Conservation (phyloP, 208 protist species). For the Wallacemonas rigidus region DNA sequence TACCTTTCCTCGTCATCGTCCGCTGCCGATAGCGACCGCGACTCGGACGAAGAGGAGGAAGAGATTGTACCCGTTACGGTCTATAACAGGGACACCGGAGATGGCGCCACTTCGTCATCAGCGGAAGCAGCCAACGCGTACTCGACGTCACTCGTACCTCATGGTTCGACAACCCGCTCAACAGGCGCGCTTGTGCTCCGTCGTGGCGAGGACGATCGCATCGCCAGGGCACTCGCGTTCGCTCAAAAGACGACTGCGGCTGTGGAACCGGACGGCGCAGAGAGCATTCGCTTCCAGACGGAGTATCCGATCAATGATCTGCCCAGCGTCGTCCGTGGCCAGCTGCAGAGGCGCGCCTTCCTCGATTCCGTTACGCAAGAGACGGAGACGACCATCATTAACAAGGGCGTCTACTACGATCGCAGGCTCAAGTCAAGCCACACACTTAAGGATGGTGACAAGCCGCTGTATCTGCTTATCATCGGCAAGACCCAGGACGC, state of each 20-base stretch:
- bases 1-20: conserved; percentile 62
- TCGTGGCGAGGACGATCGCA: conserved; percentile 44
- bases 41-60: conserved; percentile 32
- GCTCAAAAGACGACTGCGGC: conserved; percentile 77
- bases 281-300: conserved; percentile 69
- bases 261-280: conserved; percentile 28
- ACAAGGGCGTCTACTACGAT: conserved; percentile 88
- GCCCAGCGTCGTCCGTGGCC: conserved; percentile 57
- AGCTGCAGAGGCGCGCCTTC: conserved; percentile 61
- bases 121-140: conserved; percentile 28
- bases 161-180: conserved; percentile 9
- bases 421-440: conserved; percentile 71
- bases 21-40: conserved; percentile 48
- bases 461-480: conserved; percentile 79
- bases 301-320: conserved; percentile 88
- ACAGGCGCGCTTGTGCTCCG: conserved; percentile 18
- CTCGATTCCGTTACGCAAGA: conserved; percentile 64
- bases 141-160: conserved; percentile 21
- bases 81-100: conserved; percentile 19
- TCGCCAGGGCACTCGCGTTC: conserved; percentile 70
- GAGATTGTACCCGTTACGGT: conserved; percentile 16
- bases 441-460: conserved; percentile 74
- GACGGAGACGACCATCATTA: conserved; percentile 71
- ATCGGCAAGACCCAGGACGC: conserved; percentile 69
- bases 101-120: conserved; percentile 5